Base-by-base conservation (phyloP, 306 rosid species). In the Pyrus bretschneideri region DNA sequence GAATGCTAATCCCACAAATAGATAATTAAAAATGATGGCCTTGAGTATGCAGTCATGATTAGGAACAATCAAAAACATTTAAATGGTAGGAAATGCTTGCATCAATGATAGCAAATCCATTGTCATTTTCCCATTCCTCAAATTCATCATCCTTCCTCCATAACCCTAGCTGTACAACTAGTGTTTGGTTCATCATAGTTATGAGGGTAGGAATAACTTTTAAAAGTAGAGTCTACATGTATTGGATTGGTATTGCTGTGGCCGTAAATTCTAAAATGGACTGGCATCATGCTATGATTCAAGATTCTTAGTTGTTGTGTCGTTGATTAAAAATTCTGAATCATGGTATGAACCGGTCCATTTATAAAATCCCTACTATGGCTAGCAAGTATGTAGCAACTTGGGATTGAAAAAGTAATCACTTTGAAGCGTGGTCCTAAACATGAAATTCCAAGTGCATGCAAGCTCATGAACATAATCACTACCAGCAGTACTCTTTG, bases 401-500 rank as follows among this genome's bases (percentile, higher is more conserved):
- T 60, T 13, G 57, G 54, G 55, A 35, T 72, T 58, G 76, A 27
- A 42, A 72, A 72, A 1, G 67, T 10, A 44, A n/a, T 25, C 2
- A 30, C 11, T 49, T 23, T 12, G 33, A 7, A 64, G 62, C 18
- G 70, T 62, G 78, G 78, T 62, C 70, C 78, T 14, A 30, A 42
- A 10, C 18, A 1, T 62, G 38, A 9, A 74, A 58, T 58, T 57
- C 59, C 45, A 29, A 61, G 85, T 82, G 85, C 79, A 68, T 82
- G 76, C 82, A 78, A 82, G 79, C 85, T 82, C 82, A 77, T 60
- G 71, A 72, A 77, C 60, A 73, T 74, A 30, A 33, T 59, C 79
- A 82, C 62, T 35, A 33, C 27, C 23, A 3, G 23, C n/a, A 4
- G 2, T n/a, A 58, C 55, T 6, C 55, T 18, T 51, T 66, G 14